Percentiles rank a stretch among this genome's conserved stretches.
Evolutionary conservation across 129 eudicot genomes (phyloP).

Genomic region (Glebionis coronaria): DNA sequence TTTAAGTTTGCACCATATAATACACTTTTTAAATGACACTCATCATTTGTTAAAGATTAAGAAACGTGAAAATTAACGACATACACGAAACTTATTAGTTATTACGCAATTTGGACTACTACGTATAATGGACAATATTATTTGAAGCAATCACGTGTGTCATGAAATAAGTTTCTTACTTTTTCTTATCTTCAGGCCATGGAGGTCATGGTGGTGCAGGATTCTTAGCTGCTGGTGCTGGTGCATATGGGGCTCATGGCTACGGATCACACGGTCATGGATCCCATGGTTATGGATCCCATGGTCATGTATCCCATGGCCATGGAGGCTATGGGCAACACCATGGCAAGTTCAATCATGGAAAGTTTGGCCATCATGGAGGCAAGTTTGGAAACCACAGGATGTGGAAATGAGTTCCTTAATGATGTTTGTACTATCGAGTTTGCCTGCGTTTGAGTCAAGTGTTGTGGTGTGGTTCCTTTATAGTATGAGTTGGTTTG

Average conservation of each 20-base stretch:
- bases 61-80: too few relatives aligned
- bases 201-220: constrained; percentile 21
- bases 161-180: too few relatives aligned
- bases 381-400: constrained; percentile 28
- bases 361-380: constrained; percentile 29
- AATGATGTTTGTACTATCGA: background rate
- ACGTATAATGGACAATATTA: too few relatives aligned
- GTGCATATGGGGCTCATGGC: constrained; percentile 31
- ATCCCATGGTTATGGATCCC: constrained; percentile 20
- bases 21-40: too few relatives aligned
- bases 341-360: constrained; percentile 39
- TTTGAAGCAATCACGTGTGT: too few relatives aligned
- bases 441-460: background rate
- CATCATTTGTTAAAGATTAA: too few relatives aligned
- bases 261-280: constrained; percentile 30
- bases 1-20: too few relatives aligned
- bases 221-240: constrained; percentile 28
- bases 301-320: constrained; percentile 28
- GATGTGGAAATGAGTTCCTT: constrained; percentile 31
- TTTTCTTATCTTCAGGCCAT: background rate
- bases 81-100: too few relatives aligned
- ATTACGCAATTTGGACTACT: too few relatives aligned
- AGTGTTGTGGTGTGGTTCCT: background rate
- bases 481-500: background rate
- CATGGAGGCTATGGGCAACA: constrained; percentile 38